Base-by-base conservation (phyloP, 129 eudicot species). In the Lactuca saligna region DNA sequence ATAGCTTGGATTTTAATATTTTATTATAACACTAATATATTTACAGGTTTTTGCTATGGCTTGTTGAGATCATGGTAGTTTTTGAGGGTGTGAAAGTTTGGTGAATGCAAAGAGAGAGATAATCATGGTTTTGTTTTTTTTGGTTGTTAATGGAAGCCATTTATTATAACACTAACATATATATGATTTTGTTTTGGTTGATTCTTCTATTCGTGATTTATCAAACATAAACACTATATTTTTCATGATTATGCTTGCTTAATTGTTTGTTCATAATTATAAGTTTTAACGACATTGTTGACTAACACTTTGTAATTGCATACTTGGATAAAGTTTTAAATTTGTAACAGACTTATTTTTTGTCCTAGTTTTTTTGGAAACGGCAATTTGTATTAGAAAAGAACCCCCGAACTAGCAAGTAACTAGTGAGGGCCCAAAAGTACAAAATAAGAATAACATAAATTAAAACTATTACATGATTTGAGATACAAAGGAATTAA, bases 61-160 rank as follows among this genome's bases (percentile, higher is more conserved):
- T 29, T 17, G 55, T 53, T 62, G 64, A 1, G 70, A 54, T 37
- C 10, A 20, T 20, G 48, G 65, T 58, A 60, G 69, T 67, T 67
- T 57, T 75, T 60, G 17, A 58, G 69, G 55, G 38, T 59, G 69
- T 49, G 56, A 38, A 35, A 10, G 17, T 38, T 50, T 44, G 37
- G 39, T 48, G 55, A 75, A 34, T 46, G 73, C 72, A 65, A 74
- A 69, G 58, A 69, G 58, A 69, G 58, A 17, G 17, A 57, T 57
- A 46, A 46, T 75, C 12, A 46, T 74, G 64, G 37, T 72, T 50
- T 32, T 71, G 8, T 10, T 9, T 44, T 10, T 9, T 17, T 32
- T 51, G 58, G 59, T 34, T 67, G 56, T 13, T 42, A 16, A 34
- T 35, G 29, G 44, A 7, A 39, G 8, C 44, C 44, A 39, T 39